phyloP scores from a whole-genome alignment of 31 red algal genomes.

The Bonnemaisonia californica region DNA sequence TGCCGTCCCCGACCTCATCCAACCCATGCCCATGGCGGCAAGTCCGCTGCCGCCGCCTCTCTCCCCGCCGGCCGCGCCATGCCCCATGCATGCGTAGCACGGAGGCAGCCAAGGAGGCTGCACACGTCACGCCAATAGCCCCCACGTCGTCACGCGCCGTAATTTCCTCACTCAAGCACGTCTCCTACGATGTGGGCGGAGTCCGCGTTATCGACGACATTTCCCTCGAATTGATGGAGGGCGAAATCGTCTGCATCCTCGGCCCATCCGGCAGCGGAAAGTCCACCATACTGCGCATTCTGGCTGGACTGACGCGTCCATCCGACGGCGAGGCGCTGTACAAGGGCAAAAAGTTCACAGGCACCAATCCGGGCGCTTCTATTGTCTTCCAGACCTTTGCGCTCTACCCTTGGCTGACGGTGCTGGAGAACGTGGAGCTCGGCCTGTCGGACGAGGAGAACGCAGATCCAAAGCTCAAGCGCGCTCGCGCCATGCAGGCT shows the following conservation, averaged over 20 bases:
- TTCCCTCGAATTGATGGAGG: constrained; percentile 70
- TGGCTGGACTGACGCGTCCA: constrained; percentile 82
- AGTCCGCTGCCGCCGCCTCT: neutral
- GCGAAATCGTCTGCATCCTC: constrained; percentile 93
- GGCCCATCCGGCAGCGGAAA: constrained; percentile 95
- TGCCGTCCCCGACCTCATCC: too few species aligned
- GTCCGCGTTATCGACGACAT: constrained; percentile 75
- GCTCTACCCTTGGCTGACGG: constrained; percentile 97
- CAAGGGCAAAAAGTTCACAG: constrained; percentile 68
- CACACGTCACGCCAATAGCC: neutral
- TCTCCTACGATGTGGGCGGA: constrained; percentile 73
- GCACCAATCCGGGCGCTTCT: constrained; percentile 86
- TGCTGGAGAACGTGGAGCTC: constrained; percentile 94
- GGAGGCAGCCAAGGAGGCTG: neutral
- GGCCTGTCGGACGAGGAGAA: constrained; percentile 45
- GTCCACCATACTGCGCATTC: constrained; percentile 93
- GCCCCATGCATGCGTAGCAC: neutral
- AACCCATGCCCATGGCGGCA: neutral
- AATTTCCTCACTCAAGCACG: constrained; percentile 78
- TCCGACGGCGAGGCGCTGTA: constrained; percentile 77
- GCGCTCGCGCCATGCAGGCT: constrained; percentile 66
- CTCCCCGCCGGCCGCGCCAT: neutral
- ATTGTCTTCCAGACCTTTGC: constrained; percentile 99
- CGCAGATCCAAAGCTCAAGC: constrained; percentile 14
- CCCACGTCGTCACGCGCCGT: constrained; percentile 34